These are phyloP conservation scores for Rhizophora apiculata DNA, from an alignment of 345 rosid species.

Conservation along the genomic window DNA sequence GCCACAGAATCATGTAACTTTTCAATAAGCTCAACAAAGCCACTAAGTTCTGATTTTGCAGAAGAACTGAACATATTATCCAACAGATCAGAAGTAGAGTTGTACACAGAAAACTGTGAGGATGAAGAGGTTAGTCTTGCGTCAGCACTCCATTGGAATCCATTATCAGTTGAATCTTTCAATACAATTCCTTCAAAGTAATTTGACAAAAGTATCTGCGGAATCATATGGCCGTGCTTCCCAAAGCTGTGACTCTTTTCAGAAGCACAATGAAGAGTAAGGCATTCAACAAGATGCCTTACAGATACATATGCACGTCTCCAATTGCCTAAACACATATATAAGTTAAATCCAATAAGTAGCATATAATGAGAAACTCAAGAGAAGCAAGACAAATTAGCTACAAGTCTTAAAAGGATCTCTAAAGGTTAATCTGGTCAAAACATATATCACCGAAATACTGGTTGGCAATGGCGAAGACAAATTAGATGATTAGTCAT, in stretches of 20 bases:
- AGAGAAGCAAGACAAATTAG: slow-evolving; percentile 18
- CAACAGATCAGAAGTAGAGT: slow-evolving; percentile 34
- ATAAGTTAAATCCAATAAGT: slow-evolving; percentile 36
- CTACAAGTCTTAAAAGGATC: too few species aligned
- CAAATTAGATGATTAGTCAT: background rate
- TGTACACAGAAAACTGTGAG: slow-evolving; percentile 41
- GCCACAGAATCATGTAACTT: slow-evolving; percentile 42
- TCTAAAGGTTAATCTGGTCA: too few species aligned
- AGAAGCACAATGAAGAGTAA: slow-evolving; percentile 40
- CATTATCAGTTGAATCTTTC: slow-evolving; percentile 42
- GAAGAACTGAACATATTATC: slow-evolving; percentile 36
- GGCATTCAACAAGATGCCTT: slow-evolving; percentile 65
- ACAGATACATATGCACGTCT: slow-evolving; percentile 73
- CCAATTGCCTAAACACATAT: slow-evolving; percentile 78
- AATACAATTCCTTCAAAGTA: slow-evolving; percentile 64
- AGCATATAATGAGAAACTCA: slow-evolving; percentile 26
- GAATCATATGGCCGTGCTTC: slow-evolving; percentile 35
- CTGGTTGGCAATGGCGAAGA: background rate
- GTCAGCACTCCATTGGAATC: slow-evolving; percentile 62
- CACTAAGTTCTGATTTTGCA: slow-evolving; percentile 44
- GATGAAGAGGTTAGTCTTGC: slow-evolving; percentile 38
- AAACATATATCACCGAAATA: too few species aligned
- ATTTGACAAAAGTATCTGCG: slow-evolving; percentile 58
- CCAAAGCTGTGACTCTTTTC: slow-evolving; percentile 28
- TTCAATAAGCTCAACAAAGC: slow-evolving; percentile 55